These are phyloP conservation scores for Paramecium sonneborni DNA, from an alignment of 73 alveolate species.

Conservation along the genomic window DNA sequence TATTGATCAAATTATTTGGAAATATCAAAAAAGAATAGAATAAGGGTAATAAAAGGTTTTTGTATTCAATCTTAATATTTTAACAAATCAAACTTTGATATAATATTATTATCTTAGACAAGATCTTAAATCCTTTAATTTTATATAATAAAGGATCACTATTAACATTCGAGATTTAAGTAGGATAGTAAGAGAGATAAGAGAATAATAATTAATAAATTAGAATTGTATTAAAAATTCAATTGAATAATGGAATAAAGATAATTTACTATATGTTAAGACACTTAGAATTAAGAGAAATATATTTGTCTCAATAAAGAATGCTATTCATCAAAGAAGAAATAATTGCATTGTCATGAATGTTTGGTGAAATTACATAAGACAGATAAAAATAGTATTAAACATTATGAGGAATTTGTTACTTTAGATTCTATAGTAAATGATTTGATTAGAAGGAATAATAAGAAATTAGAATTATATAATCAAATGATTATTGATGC, in stretches of 20 bases:
- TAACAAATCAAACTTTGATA: no score
- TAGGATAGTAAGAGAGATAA: neutral
- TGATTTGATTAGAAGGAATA: neutral
- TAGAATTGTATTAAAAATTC: neutral
- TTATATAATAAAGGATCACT: no score
- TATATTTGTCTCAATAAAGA: neutral
- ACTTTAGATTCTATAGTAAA: neutral
- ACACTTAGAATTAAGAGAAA: neutral
- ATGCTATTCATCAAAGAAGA: neutral
- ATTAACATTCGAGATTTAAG: neutral
- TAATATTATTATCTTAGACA: no score
- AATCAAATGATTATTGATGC: neutral
- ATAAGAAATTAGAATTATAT: neutral
- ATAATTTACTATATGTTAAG: neutral
- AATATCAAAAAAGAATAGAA: neutral
- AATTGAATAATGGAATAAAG: neutral
- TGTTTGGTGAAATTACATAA: neutral
- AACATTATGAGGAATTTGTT: neutral
- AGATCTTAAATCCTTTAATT: no score
- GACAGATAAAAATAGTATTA: conserved; percentile 9
- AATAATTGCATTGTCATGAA: neutral
- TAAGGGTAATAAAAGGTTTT: neutral
- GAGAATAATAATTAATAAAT: neutral
- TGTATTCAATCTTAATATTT: neutral
- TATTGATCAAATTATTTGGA: neutral